Evolutionary conservation across 2,329 filamentous ascomycete species (phyloP), one percentile per base, ranked within the genome.

Genomic region (Fusarium sacchari): DNA sequence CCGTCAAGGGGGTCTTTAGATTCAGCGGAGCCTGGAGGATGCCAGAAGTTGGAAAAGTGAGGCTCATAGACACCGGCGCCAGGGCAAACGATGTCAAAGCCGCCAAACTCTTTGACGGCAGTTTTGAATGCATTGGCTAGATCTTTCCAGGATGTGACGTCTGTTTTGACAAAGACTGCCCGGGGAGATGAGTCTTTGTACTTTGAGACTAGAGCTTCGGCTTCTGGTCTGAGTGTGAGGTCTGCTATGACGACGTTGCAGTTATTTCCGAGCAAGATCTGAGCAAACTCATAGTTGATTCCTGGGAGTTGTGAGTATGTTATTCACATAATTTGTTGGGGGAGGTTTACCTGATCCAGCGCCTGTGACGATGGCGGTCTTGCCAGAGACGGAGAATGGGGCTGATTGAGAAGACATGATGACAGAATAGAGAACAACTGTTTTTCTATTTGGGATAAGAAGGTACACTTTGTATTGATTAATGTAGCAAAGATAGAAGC

Each of bases 61-160:
- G 85, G 86, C 67, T 87, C 86, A 56, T 84, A 87, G 8, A 87
- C 78, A 34, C 85, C 85, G 0, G 85, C 85, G 1, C 85, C 84
- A 1, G 85, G 84, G 42, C 84, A 86, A 7, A 86, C 76, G 30
- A 87, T 81, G 52, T 84, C 83, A 65, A 84, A 79, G 5, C 72
- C 75, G 1, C 82, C 82, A 56, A 86, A 86, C 32, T 82, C 79
- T 3, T 66, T 28, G 2, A 81, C 44, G 0, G 84, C 76, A 7
- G 72, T 69, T 7, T 79, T 71, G 59, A 86, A 84, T 72, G 84
- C 80, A 22, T 67, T 66, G 2, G 77, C 55, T 0, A 87, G 72
- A 9, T 82, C 80, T 2, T 78, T 67, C 85, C 85, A 86, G 1
- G 80, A 81, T 1, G 83, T 82, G 1, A 87, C 85, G 61, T 87